Percentiles rank a stretch among this genome's conserved stretches.
Conservation (phyloP, 2,329 filamentous ascomycete genomes). For the Pseudocercospora cruenta region DNA sequence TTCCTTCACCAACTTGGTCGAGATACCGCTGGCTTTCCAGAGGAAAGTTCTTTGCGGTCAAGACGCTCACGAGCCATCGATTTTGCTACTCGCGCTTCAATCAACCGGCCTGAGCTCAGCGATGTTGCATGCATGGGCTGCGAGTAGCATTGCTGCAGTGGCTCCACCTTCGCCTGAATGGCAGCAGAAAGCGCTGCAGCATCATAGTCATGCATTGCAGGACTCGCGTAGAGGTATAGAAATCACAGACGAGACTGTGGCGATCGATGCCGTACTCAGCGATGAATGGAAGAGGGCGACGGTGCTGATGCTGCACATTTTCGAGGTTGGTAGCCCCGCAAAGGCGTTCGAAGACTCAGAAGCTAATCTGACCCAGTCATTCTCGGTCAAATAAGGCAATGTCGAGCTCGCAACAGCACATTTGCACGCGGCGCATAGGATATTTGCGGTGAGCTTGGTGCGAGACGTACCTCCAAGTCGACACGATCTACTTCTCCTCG, state of each 20-base stretch:
- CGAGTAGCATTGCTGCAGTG: constrained; percentile 20
- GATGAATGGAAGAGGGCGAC: constrained; percentile 22
- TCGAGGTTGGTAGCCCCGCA: constrained; percentile 18
- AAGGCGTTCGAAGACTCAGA: neutral
- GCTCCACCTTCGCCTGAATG: constrained; percentile 10
- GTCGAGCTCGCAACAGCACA: neutral
- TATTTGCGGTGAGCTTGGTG: constrained; percentile 3
- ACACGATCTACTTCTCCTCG: constrained; percentile 26
- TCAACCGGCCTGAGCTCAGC: constrained; percentile 17
- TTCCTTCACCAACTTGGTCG: constrained; percentile 12
- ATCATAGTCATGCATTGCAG: constrained; percentile 23
- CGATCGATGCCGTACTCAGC: neutral
- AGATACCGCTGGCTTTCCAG: constrained; percentile 23
- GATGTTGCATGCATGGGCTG: constrained; percentile 25
- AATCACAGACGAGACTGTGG: neutral
- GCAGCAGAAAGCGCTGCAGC: constrained; percentile 22
- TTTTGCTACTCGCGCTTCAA: constrained; percentile 20
- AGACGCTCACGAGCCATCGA: constrained; percentile 16
- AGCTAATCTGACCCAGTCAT: too few relatives aligned
- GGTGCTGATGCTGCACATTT: constrained; percentile 24
- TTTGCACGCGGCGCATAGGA: constrained; percentile 4
- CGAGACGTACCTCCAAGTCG: constrained; percentile 5
- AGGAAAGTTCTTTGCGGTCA: constrained; percentile 20
- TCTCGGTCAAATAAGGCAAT: neutral
- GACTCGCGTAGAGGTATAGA: constrained; percentile 15